A percentile compares a stretch with the other conserved stretches of the same genome.
phyloP scores from a whole-genome alignment of 768 basidiomycete genomes.

The Tricholoma hemisulphureum region DNA sequence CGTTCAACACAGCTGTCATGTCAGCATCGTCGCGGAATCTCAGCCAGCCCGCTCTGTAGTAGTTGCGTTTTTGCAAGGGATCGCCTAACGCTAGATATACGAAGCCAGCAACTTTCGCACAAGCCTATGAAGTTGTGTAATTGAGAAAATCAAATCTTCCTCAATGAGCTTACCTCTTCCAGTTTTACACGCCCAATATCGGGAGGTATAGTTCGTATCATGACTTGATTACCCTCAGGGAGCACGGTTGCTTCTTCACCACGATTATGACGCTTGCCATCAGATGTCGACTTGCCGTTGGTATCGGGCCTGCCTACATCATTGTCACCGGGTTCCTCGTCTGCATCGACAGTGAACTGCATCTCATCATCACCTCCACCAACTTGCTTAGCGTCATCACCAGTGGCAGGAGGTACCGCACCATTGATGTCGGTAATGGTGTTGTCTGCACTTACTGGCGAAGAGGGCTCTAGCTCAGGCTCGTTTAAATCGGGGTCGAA shows the following conservation, averaged over 20 bases:
- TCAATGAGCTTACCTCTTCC: slow-evolving; percentile 66
- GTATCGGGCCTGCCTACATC: slow-evolving; percentile 52
- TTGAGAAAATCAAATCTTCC: slow-evolving; percentile 6
- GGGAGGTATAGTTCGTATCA: slow-evolving; percentile 93
- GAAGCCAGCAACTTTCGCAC: slow-evolving; percentile 74
- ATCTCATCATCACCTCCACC: slow-evolving; percentile 64
- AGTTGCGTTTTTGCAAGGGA: slow-evolving; percentile 88
- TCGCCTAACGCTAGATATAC: slow-evolving; percentile 89
- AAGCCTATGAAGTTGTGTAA: slow-evolving; percentile 51
- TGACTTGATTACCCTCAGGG: slow-evolving; percentile 85
- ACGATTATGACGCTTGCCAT: slow-evolving; percentile 51
- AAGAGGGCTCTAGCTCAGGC: slow-evolving; percentile 49
- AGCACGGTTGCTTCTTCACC: slow-evolving; percentile 71
- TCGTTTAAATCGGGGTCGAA: slow-evolving; percentile 78
- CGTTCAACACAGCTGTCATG: slow-evolving; percentile 67
- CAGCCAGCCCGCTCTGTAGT: slow-evolving; percentile 94
- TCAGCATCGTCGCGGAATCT: slow-evolving; percentile 84
- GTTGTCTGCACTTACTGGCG: slow-evolving; percentile 54
- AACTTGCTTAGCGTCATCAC: slow-evolving; percentile 54
- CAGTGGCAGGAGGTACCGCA: slow-evolving; percentile 27
- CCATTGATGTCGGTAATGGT: slow-evolving; percentile 39
- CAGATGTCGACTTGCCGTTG: slow-evolving; percentile 52
- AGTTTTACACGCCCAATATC: slow-evolving; percentile 87
- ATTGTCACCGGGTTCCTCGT: slow-evolving; percentile 68
- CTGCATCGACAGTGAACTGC: slow-evolving; percentile 68